Percentiles rank a stretch among this genome's conserved stretches.
Conservation (phyloP, 495 filamentous ascomycete genomes). For the Penicillium riverlandense region DNA sequence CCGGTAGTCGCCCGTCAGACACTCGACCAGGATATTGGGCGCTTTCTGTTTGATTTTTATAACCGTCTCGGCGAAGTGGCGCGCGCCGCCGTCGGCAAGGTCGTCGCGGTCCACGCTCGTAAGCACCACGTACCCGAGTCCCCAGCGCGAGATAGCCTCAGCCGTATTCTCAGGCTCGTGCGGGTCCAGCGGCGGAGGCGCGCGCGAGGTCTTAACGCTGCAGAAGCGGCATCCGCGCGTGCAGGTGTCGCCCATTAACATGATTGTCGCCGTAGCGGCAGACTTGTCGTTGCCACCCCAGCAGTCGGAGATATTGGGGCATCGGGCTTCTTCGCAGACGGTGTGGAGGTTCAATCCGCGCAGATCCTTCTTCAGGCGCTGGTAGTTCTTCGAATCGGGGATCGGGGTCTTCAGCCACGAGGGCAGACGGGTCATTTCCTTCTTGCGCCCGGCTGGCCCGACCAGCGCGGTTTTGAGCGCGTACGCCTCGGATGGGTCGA, state of each 20-base stretch:
- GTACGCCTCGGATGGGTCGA: constrained; percentile 51
- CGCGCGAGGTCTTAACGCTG: constrained; percentile 80
- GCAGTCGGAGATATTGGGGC: constrained; percentile 95
- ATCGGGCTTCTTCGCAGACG: constrained; percentile 95
- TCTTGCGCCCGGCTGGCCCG: constrained; percentile 69
- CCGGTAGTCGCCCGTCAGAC: constrained; percentile 82
- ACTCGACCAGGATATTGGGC: constrained; percentile 84
- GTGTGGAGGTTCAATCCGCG: constrained; percentile 87
- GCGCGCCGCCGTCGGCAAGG: constrained; percentile 76
- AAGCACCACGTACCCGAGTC: constrained; percentile 89
- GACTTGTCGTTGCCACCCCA: constrained; percentile 88
- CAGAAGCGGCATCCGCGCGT: constrained; percentile 97
- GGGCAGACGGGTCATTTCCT: constrained; percentile 84
- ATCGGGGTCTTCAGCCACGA: constrained; percentile 96
- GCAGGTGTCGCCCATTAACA: constrained; percentile 99
- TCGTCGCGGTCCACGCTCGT: constrained; percentile 94
- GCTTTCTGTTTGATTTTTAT: constrained; percentile 87
- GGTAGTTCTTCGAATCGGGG: constrained; percentile 76
- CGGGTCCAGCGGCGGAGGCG: constrained; percentile 77
- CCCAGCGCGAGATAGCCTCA: constrained; percentile 88
- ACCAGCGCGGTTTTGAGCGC: constrained; percentile 69
- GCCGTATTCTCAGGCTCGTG: constrained; percentile 97
- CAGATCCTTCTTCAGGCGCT: constrained; percentile 88
- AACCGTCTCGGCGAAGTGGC: constrained; percentile 92
- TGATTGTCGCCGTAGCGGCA: constrained; percentile 93